A percentile compares a stretch with the other conserved stretches of the same genome.
phyloP scores from a whole-genome alignment of 257 asterid species.

The Nicotiana sylvestris region DNA sequence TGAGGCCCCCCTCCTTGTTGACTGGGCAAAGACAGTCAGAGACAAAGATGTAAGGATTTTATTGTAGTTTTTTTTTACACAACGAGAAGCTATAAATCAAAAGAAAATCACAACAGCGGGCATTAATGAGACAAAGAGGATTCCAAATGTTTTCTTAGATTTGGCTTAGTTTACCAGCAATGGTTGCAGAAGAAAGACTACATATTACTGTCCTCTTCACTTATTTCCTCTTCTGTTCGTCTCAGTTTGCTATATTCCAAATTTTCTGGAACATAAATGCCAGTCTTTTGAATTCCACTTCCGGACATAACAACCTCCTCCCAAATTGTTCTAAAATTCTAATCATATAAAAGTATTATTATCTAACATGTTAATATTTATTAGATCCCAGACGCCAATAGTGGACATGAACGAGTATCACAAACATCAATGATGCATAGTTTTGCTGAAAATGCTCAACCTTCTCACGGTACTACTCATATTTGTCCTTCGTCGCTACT shows the following conservation, averaged over 20 bases:
- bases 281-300: neutral
- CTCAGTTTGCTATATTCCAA: neutral
- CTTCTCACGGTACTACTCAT: no score
- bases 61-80: neutral
- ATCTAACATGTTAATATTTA: no score
- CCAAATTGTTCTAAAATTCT: no score
- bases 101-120: no score
- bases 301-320: neutral
- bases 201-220: neutral
- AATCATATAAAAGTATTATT: no score
- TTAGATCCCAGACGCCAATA: no score
- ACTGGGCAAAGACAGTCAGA: neutral
- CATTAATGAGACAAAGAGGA: neutral
- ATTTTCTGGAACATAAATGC: neutral
- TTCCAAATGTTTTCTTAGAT: neutral
- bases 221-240: neutral
- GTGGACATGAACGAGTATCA: no score
- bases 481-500: no score
- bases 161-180: neutral
- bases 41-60: neutral
- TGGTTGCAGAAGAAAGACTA: neutral
- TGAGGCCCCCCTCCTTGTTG: neutral
- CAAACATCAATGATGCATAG: no score
- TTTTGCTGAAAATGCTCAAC: no score
- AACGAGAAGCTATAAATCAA: no score